phyloP scores from a whole-genome alignment of 2,329 filamentous ascomycete species.

The Trichoderma koningii region DNA sequence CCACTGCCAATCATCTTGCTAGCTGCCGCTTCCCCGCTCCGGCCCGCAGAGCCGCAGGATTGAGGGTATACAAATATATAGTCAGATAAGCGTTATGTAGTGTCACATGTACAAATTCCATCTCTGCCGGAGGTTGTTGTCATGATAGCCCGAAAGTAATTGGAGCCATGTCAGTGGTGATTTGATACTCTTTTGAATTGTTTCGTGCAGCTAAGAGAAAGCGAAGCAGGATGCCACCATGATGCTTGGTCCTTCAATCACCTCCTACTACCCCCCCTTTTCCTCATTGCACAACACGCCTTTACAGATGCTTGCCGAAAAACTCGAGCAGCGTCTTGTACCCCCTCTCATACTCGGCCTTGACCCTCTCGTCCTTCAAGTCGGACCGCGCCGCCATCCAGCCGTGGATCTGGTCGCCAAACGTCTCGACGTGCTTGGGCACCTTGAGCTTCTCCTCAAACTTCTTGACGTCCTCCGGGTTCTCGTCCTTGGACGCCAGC shows the following conservation, averaged over 20 bases:
- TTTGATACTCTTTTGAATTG: no score
- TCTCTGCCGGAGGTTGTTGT: no score
- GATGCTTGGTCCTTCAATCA: no score
- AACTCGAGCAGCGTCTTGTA: conserved; percentile 62
- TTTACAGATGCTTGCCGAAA: conserved; percentile 54
- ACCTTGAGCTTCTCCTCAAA: conserved; percentile 57
- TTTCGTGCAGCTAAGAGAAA: no score
- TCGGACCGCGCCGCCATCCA: conserved; percentile 72
- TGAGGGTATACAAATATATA: neutral
- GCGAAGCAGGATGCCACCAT: no score
- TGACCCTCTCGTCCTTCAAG: conserved; percentile 57
- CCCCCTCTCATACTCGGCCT: conserved; percentile 63
- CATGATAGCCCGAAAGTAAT: no score
- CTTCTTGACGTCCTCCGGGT: conserved; percentile 55
- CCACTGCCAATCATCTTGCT: conserved; percentile 17
- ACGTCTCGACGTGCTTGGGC: conserved; percentile 65
- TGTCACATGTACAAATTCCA: neutral
- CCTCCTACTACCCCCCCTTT: no score
- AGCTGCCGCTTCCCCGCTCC: conserved; percentile 20
- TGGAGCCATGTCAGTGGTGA: no score
- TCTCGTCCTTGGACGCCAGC: conserved; percentile 68
- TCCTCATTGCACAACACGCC: no score
- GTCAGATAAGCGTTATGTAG: no score
- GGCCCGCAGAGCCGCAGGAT: conserved; percentile 23
- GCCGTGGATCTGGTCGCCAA: conserved; percentile 67